Evolutionary conservation across 75 land plant genomes (phyloP).

Genomic region (Pinus taeda): DNA sequence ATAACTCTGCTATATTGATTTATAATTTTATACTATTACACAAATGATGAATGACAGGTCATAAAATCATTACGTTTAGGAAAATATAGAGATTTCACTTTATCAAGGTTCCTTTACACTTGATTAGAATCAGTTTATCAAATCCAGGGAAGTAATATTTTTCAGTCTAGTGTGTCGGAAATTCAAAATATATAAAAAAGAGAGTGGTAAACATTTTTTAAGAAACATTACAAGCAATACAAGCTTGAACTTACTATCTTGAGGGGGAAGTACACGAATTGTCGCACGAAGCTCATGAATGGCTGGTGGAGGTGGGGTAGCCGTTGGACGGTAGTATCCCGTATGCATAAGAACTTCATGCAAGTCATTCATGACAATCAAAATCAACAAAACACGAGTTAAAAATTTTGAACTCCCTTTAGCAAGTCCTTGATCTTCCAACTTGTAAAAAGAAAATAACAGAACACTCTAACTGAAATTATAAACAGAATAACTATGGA

Average conservation of each 20-base stretch:
- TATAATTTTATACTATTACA: too few species aligned
- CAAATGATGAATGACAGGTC: background rate
- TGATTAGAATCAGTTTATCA: background rate
- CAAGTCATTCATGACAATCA: background rate
- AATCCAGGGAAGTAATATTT: background rate
- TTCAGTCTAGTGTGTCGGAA: background rate
- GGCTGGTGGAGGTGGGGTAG: conserved; percentile 77
- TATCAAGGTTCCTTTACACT: background rate
- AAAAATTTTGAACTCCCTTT: background rate
- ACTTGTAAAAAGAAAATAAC: background rate
- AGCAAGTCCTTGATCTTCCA: background rate
- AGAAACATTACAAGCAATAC: background rate
- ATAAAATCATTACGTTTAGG: background rate
- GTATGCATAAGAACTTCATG: conserved; percentile 92
- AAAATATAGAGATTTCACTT: background rate
- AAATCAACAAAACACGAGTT: background rate
- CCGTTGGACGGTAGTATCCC: conserved; percentile 85
- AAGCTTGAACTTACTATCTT: conserved; percentile 62
- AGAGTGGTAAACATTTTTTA: conserved; percentile 5
- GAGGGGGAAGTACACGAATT: conserved; percentile 87
- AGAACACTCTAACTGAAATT: background rate
- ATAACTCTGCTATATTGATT: too few species aligned
- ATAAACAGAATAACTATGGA: background rate
- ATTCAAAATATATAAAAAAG: conserved; percentile 1
- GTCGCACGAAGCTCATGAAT: conserved; percentile 84